Percentiles rank a stretch among this genome's conserved stretches.
Conservation (phyloP, 148 eudicot genomes). For the Salicornia ramosissima region DNA sequence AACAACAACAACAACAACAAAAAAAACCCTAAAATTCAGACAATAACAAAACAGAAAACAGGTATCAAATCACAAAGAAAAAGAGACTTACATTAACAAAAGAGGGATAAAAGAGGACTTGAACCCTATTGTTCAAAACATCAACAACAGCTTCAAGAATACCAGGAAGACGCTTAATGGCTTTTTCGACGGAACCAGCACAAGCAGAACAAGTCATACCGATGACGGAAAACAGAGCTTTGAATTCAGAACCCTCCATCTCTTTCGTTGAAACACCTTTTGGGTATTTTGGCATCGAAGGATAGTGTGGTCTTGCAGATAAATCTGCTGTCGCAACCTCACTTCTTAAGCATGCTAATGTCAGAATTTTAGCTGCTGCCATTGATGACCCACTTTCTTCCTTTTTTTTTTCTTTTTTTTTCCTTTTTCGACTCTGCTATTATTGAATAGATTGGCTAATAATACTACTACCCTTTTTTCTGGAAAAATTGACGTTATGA, state of each 20-base stretch:
- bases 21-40: background rate
- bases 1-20: background rate
- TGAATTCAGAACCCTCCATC: constrained; percentile 38
- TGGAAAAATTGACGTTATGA: too few relatives aligned
- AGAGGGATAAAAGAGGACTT: constrained; percentile 53
- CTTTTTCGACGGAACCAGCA: constrained; percentile 79
- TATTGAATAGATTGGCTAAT: too few relatives aligned
- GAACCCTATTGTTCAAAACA: constrained; percentile 64
- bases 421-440: too few relatives aligned
- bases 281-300: constrained; percentile 78
- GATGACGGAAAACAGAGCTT: constrained; percentile 49
- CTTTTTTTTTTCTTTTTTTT: too few relatives aligned
- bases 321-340: constrained; percentile 28
- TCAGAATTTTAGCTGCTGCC: constrained; percentile 41
- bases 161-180: constrained; percentile 69
- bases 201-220: constrained; percentile 94
- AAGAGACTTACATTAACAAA: constrained; percentile 53
- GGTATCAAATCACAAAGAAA: background rate
- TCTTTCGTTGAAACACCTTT: constrained; percentile 38
- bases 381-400: background rate
- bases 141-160: constrained; percentile 69
- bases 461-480: too few relatives aligned
- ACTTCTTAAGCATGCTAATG: constrained; percentile 38
- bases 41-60: background rate
- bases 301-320: constrained; percentile 63